A percentile compares a stretch with the other conserved stretches of the same genome.
phyloP scores from a whole-genome alignment of 2,329 filamentous ascomycete genomes.

The Xylaria sp. region DNA sequence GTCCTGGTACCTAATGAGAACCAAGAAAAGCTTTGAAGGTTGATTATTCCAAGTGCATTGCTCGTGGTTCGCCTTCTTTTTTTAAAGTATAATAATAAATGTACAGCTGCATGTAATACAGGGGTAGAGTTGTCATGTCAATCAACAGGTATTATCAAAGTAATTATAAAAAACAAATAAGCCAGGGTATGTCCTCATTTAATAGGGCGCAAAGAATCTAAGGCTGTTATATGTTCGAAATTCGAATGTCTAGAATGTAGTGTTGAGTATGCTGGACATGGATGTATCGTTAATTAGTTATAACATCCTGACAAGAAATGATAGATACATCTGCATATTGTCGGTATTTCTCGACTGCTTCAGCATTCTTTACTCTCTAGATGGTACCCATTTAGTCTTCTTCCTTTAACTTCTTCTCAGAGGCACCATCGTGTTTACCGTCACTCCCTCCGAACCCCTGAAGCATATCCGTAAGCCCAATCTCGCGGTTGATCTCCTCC shows the following conservation, averaged over 20 bases:
- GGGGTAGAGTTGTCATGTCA: no score
- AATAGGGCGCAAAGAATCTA: no score
- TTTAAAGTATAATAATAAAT: no score
- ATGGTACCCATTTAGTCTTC: conserved; percentile 10
- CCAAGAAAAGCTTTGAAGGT: no score
- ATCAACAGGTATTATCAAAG: no score
- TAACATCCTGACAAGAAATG: background rate
- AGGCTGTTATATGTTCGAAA: background rate
- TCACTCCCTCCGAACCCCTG: conserved; percentile 42
- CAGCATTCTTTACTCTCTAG: background rate
- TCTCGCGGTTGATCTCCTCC: conserved; percentile 77
- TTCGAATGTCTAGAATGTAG: background rate
- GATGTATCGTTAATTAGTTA: background rate
- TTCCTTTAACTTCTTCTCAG: conserved; percentile 40
- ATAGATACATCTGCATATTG: background rate
- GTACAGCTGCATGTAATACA: no score
- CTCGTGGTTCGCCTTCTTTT: no score
- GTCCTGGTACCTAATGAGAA: background rate
- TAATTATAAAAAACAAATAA: no score
- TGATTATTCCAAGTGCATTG: no score
- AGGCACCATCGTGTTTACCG: conserved; percentile 41
- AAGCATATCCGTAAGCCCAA: conserved; percentile 66
- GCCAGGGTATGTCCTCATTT: no score
- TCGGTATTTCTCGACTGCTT: background rate
- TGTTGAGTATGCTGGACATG: background rate